Conservation (phyloP, 345 rosid genomes). For the Pistacia integerrima region DNA sequence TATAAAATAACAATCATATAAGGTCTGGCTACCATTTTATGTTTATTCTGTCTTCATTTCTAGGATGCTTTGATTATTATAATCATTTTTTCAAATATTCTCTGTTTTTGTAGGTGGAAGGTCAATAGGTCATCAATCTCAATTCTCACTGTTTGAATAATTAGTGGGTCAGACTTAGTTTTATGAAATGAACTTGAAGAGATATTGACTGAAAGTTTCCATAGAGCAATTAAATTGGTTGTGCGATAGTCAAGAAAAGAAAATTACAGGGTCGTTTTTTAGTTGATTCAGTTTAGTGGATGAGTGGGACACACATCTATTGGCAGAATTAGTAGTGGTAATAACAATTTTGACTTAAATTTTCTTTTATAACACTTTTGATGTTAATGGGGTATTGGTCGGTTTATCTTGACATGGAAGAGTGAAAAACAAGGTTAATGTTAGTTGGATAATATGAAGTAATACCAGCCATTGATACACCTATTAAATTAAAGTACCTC, state of each 20-base stretch:
- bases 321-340: background rate
- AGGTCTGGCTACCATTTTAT: background rate
- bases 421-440: background rate
- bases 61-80: slow-evolving; percentile 9
- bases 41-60: background rate
- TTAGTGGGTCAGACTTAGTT: background rate
- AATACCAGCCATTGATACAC: too few relatives aligned
- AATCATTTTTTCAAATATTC: background rate
- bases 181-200: background rate
- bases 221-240: slow-evolving; percentile 1
- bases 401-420: background rate
- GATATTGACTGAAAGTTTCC: background rate
- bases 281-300: slow-evolving; percentile 12
- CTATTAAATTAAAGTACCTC: too few relatives aligned
- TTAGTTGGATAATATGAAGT: background rate
- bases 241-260: background rate
- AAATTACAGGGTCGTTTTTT: background rate
- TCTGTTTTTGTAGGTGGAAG: background rate
- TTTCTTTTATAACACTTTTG: background rate
- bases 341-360: background rate
- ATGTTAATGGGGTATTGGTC: background rate
- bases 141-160: background rate
- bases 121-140: slow-evolving; percentile 2
- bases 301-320: slow-evolving; percentile 6
- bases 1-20: background rate